Base-by-base conservation (phyloP, 768 basidiomycete genomes). In the Exidia glandulosa region DNA sequence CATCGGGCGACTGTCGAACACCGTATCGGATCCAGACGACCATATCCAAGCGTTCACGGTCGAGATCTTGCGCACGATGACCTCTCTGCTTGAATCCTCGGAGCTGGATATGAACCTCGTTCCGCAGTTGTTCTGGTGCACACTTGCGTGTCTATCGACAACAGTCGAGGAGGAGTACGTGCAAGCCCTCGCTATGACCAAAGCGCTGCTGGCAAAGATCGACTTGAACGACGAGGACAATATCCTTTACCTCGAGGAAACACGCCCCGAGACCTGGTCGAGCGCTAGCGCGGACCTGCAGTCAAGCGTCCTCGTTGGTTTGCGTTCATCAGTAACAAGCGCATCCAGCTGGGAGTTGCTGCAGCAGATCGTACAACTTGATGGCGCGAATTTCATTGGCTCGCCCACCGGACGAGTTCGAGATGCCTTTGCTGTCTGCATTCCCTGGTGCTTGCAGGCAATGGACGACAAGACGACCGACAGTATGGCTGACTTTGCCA, bases 381-480 rank as follows among this genome's bases (percentile, higher is more conserved):
- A 81, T 27, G 84, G 87, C 62, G 74, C 77, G 16, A 78, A 79
- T 23, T 75, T 94, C 12, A 81, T 94, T 47, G 91, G 94, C 68
- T 71, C 81, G 36, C 79, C 85, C 1, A 79, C 81, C 32, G 82
- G 81, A 27, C 86, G 90, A 37, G 75, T 93, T 33, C 83, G 88
- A n/a, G 88, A 90, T 66, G 72, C 92, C 33, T 93, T 93, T 69
- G 83, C 90, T 0, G 74, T 87, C 4, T 82, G 83, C 2, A 74
- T 97, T n/a, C 92, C 94, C 0, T 93, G 88, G 86, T 94, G 90
- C 71, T 72, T 96, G 30, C 84, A 87, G 58, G 85, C 86, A 6
- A 90, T 93, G 84, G 72, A 81, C 32, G 73, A 76, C 23, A 54
- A 54, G 27, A 27, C 25, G 16, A 27, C 30, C 25, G 50, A 54